These are phyloP conservation scores for Saccharomyces mikatae DNA, from an alignment of 805 yeast genomes.

Conservation along the genomic window DNA sequence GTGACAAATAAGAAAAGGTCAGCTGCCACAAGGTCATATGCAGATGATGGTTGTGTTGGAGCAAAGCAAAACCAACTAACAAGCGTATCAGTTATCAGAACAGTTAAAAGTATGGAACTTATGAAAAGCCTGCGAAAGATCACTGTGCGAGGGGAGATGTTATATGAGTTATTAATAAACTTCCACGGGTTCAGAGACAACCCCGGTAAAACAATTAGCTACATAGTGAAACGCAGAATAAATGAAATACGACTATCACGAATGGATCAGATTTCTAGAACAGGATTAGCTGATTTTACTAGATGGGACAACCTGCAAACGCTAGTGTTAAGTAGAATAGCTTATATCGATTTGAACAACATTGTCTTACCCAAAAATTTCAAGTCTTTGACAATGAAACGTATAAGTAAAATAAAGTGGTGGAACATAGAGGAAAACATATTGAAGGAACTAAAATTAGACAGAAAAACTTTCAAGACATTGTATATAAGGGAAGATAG, in stretches of 20 bases:
- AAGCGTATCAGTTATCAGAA: slow-evolving; percentile 5
- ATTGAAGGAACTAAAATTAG: neutral
- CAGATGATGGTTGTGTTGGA: neutral
- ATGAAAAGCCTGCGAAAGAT: slow-evolving; percentile 18
- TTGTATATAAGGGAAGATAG: neutral
- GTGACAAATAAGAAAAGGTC: neutral
- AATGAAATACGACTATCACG: slow-evolving; percentile 11
- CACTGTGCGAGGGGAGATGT: slow-evolving; percentile 11
- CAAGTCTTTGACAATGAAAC: slow-evolving; percentile 10
- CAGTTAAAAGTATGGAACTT: slow-evolving; percentile 12
- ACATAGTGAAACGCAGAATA: slow-evolving; percentile 17
- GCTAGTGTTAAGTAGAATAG: slow-evolving; percentile 11
- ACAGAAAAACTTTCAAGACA: slow-evolving; percentile 3
- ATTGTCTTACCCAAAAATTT: slow-evolving; percentile 21
- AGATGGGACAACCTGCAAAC: slow-evolving; percentile 24
- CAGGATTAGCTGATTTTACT: slow-evolving; percentile 19
- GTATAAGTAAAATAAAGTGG: slow-evolving; percentile 16
- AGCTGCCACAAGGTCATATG: neutral
- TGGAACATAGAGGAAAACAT: slow-evolving; percentile 17
- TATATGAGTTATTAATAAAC: slow-evolving; percentile 23
- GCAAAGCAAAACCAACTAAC: slow-evolving; percentile 3
- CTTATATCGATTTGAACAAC: slow-evolving; percentile 19
- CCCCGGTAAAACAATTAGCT: slow-evolving; percentile 23
- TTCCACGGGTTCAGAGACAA: slow-evolving; percentile 26
- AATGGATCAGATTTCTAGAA: slow-evolving; percentile 7